phyloP scores from a whole-genome alignment of 306 rosid species.

The Ormosia emarginata region DNA sequence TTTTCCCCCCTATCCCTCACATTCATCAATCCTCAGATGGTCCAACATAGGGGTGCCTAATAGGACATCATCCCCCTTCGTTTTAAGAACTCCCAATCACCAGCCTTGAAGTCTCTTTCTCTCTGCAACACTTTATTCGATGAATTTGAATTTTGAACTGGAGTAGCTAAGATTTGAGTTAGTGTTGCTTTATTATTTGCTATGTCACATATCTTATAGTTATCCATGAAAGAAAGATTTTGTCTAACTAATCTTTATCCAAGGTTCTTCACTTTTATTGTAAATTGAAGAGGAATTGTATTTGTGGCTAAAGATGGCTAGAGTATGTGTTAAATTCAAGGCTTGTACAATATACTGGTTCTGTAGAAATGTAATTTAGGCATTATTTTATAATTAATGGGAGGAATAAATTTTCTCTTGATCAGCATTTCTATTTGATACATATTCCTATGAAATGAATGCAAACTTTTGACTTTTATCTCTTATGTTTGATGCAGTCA shows the following conservation, averaged over 20 bases:
- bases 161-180: background rate
- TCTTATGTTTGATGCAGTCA: background rate
- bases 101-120: background rate
- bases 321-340: background rate
- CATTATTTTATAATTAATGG: background rate
- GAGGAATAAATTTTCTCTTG: background rate
- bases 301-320: background rate
- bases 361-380: background rate
- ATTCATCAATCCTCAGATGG: no score
- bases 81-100: background rate
- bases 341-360: background rate
- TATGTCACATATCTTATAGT: background rate
- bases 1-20: no score
- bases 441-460: background rate
- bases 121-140: background rate
- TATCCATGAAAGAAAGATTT: background rate
- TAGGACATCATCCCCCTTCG: background rate
- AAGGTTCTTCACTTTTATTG: background rate
- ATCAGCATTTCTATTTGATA: background rate
- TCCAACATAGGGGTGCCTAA: no score
- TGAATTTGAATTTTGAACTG: background rate
- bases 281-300: background rate
- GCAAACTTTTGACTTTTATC: background rate
- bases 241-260: background rate
- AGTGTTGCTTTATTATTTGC: background rate